Evolutionary conservation across 352 stramenopile genomes (phyloP).

Genomic region (Phytophthora uliginosa): DNA sequence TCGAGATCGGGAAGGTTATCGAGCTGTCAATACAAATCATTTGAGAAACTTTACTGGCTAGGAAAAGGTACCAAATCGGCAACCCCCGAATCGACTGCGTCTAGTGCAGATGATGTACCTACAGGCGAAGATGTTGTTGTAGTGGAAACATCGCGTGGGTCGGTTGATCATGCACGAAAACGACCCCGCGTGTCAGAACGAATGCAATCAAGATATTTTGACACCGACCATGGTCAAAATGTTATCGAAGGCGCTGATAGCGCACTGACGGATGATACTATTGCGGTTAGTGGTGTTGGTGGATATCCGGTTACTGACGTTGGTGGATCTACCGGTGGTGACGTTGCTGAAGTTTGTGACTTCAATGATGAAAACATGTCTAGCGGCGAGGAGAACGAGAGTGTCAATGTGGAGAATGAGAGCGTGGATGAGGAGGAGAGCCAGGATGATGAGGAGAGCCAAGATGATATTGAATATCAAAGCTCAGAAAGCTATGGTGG

Average conservation of each 20-base stretch:
- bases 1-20: background rate
- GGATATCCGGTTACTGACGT: background rate
- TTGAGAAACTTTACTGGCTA: background rate
- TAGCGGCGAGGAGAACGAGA: background rate
- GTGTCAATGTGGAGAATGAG: background rate
- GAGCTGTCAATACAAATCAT: background rate
- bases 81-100: background rate
- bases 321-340: background rate
- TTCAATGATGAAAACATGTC: background rate
- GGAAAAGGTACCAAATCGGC: background rate
- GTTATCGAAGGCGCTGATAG: background rate
- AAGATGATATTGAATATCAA: background rate
- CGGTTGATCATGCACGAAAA: background rate
- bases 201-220: background rate
- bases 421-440: background rate
- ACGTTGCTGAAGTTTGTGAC: no score
- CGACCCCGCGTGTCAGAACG: background rate
- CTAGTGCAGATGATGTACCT: background rate
- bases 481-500: background rate
- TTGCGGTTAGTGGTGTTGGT: background rate
- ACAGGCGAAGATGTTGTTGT: background rate
- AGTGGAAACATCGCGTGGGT: background rate
- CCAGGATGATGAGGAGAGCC: background rate
- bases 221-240: background rate
- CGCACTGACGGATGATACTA: background rate